These are phyloP conservation scores for Thielaviopsis euricoi DNA, from an alignment of 2,329 filamentous ascomycete species.

Conservation along the genomic window DNA sequence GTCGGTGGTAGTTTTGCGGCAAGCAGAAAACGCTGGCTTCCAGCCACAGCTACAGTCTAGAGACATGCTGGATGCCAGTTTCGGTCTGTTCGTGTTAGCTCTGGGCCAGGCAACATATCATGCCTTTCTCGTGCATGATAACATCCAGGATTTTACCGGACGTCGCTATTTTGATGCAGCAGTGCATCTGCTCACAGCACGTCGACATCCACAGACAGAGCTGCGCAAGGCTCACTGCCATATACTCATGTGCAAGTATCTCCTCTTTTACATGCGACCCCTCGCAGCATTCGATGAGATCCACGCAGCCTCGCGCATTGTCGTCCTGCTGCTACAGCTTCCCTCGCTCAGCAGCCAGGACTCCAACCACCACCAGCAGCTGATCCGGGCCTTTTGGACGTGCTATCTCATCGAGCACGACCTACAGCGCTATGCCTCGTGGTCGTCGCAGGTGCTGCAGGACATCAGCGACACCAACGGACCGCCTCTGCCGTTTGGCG, in stretches of 20 bases:
- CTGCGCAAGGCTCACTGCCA: constrained; percentile 12
- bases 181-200: constrained; percentile 8
- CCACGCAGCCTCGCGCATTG: constrained; percentile 7
- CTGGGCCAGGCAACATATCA: constrained; percentile 10
- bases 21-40: background rate
- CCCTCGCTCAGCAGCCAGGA: constrained; percentile 1
- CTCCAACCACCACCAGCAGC: constrained; percentile 9
- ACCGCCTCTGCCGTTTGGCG: constrained; percentile 9
- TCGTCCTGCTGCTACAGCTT: constrained; percentile 9
- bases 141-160: constrained; percentile 6
- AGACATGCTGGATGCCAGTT: constrained; percentile 6
- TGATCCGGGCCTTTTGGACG: constrained; percentile 15
- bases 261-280: constrained; percentile 13
- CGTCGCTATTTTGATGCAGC: constrained; percentile 12
- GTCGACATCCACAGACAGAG: constrained; percentile 3
- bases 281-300: constrained; percentile 14
- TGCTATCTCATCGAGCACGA: constrained; percentile 15
- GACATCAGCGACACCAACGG: constrained; percentile 8
- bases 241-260: constrained; percentile 13
- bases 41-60: background rate
- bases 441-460: constrained; percentile 13
- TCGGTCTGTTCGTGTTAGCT: constrained; percentile 12
- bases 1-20: background rate
- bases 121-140: constrained; percentile 5
- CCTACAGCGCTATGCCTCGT: constrained; percentile 14